Evolutionary conservation across 441 rosid species (phyloP).

Genomic region (Rhodomyrtus psidioides): DNA sequence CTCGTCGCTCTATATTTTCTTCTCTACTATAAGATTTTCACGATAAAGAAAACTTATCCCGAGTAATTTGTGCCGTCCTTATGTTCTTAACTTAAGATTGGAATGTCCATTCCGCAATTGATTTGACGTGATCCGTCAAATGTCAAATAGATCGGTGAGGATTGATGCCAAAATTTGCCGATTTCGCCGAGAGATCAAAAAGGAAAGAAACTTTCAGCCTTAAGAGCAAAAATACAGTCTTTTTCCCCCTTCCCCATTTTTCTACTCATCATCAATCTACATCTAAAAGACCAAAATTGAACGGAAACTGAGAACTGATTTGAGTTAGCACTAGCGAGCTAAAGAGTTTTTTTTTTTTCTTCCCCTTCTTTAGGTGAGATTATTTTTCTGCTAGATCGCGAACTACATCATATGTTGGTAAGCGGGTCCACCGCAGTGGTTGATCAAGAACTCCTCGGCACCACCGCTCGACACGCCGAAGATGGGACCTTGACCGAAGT

Average conservation of each 20-base stretch:
- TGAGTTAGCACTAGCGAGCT: neutral
- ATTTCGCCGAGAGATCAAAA: neutral
- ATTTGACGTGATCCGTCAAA: neutral
- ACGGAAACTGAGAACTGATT: neutral
- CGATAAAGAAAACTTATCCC: accelerated
- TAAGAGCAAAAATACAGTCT: neutral
- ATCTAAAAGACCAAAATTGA: slow-evolving; percentile 5
- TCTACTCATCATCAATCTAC: slow-evolving; percentile 3
- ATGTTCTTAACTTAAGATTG: neutral
- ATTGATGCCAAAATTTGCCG: neutral
- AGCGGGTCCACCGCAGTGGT: slow-evolving; percentile 46
- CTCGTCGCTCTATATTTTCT: neutral
- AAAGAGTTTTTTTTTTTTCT: neutral
- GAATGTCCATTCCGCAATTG: neutral
- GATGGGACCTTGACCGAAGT: slow-evolving; percentile 33
- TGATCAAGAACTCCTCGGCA: slow-evolving; percentile 59
- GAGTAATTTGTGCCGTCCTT: neutral
- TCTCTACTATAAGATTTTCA: neutral
- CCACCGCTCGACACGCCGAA: slow-evolving; percentile 56
- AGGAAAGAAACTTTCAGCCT: neutral
- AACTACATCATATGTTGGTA: slow-evolving; percentile 56
- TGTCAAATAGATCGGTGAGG: neutral
- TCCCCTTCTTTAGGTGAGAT: neutral
- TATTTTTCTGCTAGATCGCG: neutral
- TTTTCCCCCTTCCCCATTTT: neutral